Percentiles rank a stretch among this genome's conserved stretches.
Evolutionary conservation across 495 filamentous ascomycete genomes (phyloP).

Genomic region (Neurospora sp.): DNA sequence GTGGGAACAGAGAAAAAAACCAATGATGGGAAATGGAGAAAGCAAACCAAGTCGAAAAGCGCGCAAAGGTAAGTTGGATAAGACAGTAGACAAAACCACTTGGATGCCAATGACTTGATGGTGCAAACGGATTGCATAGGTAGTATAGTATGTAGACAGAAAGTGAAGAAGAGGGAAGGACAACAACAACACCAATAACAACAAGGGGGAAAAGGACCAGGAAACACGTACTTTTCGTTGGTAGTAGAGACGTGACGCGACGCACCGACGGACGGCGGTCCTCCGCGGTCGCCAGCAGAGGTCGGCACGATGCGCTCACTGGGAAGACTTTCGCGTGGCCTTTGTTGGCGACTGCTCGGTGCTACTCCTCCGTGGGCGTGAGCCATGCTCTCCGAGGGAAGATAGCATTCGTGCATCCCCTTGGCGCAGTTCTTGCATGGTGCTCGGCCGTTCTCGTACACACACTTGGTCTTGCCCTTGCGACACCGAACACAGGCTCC

Average conservation of each 20-base stretch:
- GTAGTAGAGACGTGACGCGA: constrained; percentile 33
- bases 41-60: not conserved
- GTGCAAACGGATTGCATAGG: constrained; percentile 6
- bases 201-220: constrained; percentile 1
- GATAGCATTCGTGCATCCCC: constrained; percentile 43
- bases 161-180: constrained; percentile 1
- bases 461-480: constrained; percentile 45
- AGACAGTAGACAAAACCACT: constrained; percentile 3
- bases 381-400: constrained; percentile 40
- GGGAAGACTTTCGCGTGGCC: constrained; percentile 34
- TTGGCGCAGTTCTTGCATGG: constrained; percentile 46
- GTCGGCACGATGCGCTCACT: constrained; percentile 33
- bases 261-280: constrained; percentile 26
- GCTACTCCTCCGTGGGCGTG: constrained; percentile 36
- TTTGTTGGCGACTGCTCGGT: constrained; percentile 22
- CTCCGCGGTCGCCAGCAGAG: constrained; percentile 32
- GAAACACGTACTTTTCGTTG: constrained; percentile 35
- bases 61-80: not conserved
- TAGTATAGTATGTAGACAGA: constrained; percentile 1
- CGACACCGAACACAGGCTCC: constrained; percentile 44
- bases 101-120: not conserved
- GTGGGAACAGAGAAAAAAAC: not conserved
- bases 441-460: constrained; percentile 41
- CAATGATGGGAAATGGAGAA: not conserved
- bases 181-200: not conserved